Evolutionary conservation across 1,284 basidiomycete genomes (phyloP).

Genomic region (Tilletia horrida): DNA sequence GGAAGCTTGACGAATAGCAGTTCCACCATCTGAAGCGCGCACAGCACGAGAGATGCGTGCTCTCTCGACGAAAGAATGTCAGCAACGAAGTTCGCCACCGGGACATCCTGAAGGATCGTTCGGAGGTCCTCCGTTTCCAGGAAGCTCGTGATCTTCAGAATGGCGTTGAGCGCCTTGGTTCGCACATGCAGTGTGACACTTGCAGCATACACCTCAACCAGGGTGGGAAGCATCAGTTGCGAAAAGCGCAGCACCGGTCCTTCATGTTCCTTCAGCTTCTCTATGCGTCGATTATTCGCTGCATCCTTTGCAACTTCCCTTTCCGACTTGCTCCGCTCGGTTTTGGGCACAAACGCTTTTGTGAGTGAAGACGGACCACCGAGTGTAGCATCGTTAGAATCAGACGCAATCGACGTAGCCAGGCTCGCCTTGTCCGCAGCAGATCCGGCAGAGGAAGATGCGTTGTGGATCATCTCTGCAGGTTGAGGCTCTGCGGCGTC

Average conservation of each 20-base stretch:
- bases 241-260: conserved; percentile 46
- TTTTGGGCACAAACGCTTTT: conserved; percentile 20
- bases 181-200: conserved; percentile 44
- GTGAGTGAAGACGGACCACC: too few relatives aligned
- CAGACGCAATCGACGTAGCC: not conserved
- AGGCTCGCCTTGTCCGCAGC: not conserved
- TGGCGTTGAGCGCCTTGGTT: conserved; percentile 41
- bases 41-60: conserved; percentile 34
- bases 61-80: conserved; percentile 48
- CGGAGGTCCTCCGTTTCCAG: conserved; percentile 41
- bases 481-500: not conserved
- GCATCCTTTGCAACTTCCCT: conserved; percentile 37
- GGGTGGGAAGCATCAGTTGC: conserved; percentile 47
- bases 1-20: conserved; percentile 46
- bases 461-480: conserved; percentile 7
- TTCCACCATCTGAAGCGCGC: conserved; percentile 53
- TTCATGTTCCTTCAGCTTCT: conserved; percentile 40
- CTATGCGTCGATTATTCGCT: conserved; percentile 38
- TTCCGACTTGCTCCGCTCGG: conserved; percentile 31
- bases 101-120: conserved; percentile 42
- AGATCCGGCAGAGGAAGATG: conserved; percentile 12
- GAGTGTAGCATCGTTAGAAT: not conserved
- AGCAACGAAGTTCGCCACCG: conserved; percentile 49
- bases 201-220: conserved; percentile 51
- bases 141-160: conserved; percentile 51